Conservation (phyloP, 371 early-diverging fungal genomes). For the Mortierella sp. region DNA sequence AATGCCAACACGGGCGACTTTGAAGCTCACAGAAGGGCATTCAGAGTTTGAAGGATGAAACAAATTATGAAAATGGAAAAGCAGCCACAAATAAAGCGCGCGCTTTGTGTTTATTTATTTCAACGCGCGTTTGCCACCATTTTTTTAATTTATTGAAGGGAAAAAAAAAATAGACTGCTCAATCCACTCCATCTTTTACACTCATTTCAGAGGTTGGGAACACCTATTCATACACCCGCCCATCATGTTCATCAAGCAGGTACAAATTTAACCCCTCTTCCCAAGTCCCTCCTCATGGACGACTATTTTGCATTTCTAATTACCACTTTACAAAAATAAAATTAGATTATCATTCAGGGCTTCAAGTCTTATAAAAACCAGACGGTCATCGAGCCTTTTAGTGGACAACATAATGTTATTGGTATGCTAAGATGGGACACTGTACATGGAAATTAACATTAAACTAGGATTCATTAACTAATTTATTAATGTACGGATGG, state of each 20-base stretch:
- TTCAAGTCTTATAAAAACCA: slow-evolving; percentile 99
- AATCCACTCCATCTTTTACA: not conserved
- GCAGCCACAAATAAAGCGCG: not conserved
- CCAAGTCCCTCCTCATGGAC: not conserved
- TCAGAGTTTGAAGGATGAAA: not conserved
- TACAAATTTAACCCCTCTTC: not conserved
- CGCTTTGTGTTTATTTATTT: not conserved
- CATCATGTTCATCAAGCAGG: slow-evolving; percentile 58
- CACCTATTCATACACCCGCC: not conserved
- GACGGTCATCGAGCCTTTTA: slow-evolving; percentile 92
- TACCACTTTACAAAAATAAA: not conserved
- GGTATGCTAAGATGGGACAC: slow-evolving; percentile 65
- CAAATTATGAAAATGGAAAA: not conserved
- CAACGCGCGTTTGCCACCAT: slow-evolving; percentile 10
- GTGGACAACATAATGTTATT: slow-evolving; percentile 94
- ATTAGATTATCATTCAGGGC: slow-evolving; percentile 94
- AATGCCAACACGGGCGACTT: slow-evolving; percentile 44
- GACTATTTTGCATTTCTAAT: not conserved
- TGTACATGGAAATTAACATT: not conserved
- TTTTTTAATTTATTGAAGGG: not conserved
- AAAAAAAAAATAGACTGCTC: not conserved
- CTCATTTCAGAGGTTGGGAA: not conserved
- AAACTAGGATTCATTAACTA: no score
- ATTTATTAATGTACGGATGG: not conserved
- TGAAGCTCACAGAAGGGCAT: slow-evolving; percentile 3